A percentile compares a stretch with the other conserved stretches of the same genome.
Conservation (phyloP, 352 stramenopile genomes). For the Phytophthora capsici region DNA sequence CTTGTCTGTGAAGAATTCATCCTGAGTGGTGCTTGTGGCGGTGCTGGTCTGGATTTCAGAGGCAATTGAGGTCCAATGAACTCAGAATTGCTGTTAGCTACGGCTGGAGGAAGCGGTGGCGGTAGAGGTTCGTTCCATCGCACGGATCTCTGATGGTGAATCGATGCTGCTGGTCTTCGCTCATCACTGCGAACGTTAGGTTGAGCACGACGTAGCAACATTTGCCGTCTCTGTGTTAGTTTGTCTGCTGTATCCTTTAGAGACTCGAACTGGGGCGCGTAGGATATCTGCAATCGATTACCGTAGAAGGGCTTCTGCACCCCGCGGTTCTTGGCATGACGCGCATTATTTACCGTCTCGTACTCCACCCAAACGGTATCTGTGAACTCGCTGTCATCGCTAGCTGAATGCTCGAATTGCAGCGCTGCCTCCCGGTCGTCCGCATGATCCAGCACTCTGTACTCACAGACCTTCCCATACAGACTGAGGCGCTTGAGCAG, state of each 20-base stretch:
- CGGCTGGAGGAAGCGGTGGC: slow-evolving; percentile 9
- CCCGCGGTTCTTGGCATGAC: slow-evolving; percentile 63
- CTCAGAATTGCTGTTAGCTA: slow-evolving; percentile 11
- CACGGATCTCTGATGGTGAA: background rate
- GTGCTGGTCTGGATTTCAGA: slow-evolving; percentile 11
- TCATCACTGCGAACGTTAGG: background rate
- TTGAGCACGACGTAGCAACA: slow-evolving; percentile 49
- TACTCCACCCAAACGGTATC: slow-evolving; percentile 78
- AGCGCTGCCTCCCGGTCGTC: slow-evolving; percentile 47
- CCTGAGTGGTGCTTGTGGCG: slow-evolving; percentile 1
- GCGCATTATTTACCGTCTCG: slow-evolving; percentile 78
- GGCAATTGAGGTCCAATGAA: slow-evolving; percentile 62
- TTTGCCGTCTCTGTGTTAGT: slow-evolving; percentile 59
- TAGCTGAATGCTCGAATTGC: slow-evolving; percentile 9
- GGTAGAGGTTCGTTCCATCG: slow-evolving; percentile 14
- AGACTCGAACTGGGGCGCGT: slow-evolving; percentile 70
- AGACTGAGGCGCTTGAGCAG: slow-evolving; percentile 60
- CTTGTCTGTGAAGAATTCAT: slow-evolving; percentile 6
- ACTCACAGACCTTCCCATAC: slow-evolving; percentile 59
- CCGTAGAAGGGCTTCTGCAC: slow-evolving; percentile 75
- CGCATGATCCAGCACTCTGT: slow-evolving; percentile 56
- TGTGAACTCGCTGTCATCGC: slow-evolving; percentile 50
- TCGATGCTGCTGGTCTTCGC: background rate
- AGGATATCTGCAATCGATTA: slow-evolving; percentile 63
- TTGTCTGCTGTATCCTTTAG: slow-evolving; percentile 67